Evolutionary conservation across 257 asterid species (phyloP).

Genomic region (Paraleonurus japonicus): DNA sequence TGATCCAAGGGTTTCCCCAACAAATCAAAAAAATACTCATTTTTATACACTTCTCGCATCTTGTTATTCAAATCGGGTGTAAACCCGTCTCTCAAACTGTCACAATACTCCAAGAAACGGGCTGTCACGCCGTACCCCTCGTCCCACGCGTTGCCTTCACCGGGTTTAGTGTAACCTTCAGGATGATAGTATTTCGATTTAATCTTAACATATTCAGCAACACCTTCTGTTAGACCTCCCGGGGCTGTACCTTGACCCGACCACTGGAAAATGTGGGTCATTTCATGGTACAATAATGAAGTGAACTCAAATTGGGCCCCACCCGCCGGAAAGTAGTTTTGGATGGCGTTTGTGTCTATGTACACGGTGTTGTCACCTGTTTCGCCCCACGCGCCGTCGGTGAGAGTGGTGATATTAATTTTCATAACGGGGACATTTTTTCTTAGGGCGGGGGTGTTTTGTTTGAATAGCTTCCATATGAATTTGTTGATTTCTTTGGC

Average conservation of each 20-base stretch:
- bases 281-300: conserved; percentile 38
- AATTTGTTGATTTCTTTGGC: not conserved
- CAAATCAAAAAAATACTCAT: conserved; percentile 35
- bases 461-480: conserved; percentile 25
- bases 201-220: conserved; percentile 37
- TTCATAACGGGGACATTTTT: not conserved
- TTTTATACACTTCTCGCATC: conserved; percentile 37
- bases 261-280: conserved; percentile 48
- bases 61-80: conserved; percentile 36
- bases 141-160: conserved; percentile 37
- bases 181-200: conserved; percentile 20
- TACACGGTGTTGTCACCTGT: conserved; percentile 23
- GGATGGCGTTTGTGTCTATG: not conserved
- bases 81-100: conserved; percentile 33
- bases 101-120: conserved; percentile 34
- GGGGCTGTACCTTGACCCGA: conserved; percentile 33
- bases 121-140: conserved; percentile 40
- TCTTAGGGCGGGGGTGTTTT: not conserved
- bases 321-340: not conserved
- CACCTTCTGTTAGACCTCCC: conserved; percentile 38
- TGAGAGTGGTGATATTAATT: conserved; percentile 4
- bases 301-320: conserved; percentile 8
- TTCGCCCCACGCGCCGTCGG: conserved; percentile 1
- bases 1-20: conserved; percentile 40
- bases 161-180: conserved; percentile 17